phyloP scores from a whole-genome alignment of 192 early-diverging fungal genomes.

The Coemansia sp. region DNA sequence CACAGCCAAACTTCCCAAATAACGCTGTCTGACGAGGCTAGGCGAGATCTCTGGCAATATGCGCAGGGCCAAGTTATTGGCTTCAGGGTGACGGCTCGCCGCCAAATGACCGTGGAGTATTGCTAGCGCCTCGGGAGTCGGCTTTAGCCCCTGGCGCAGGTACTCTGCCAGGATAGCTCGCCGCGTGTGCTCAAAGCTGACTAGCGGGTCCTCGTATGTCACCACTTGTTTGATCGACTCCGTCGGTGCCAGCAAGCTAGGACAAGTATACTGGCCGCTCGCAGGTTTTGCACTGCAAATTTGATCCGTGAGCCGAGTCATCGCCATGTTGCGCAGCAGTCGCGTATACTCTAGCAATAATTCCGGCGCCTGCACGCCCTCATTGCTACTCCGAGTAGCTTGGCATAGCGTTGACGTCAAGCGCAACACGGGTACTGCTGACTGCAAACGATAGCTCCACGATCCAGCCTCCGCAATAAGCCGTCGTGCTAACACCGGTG shows the following conservation, averaged over 20 bases:
- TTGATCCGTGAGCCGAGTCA: conserved; percentile 5
- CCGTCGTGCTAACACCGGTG: background rate
- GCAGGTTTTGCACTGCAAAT: background rate
- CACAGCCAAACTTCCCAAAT: background rate
- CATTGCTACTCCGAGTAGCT: background rate
- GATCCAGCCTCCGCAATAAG: conserved; percentile 24
- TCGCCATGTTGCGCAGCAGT: conserved; percentile 9
- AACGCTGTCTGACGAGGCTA: background rate
- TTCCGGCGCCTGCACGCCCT: background rate
- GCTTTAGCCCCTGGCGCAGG: conserved; percentile 30
- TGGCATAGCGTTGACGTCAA: conserved; percentile 8
- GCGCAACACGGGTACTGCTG: conserved; percentile 3
- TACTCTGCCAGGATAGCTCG: conserved; percentile 16
- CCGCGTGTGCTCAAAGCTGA: conserved; percentile 4
- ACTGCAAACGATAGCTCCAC: conserved; percentile 24
- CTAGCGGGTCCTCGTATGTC: conserved; percentile 2
- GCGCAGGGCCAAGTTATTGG: conserved; percentile 9
- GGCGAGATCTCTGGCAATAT: conserved; percentile 23
- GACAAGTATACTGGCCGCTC: background rate
- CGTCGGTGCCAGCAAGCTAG: background rate
- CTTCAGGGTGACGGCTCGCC: conserved; percentile 1
- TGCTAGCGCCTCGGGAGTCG: conserved; percentile 19
- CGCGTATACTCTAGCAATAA: conserved; percentile 15
- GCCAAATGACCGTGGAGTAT: conserved; percentile 21
- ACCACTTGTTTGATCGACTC: background rate